Evolutionary conservation across 106 monocot species (phyloP), one percentile per base, ranked within the genome.

Genomic region (Dioscorea dumetorum): DNA sequence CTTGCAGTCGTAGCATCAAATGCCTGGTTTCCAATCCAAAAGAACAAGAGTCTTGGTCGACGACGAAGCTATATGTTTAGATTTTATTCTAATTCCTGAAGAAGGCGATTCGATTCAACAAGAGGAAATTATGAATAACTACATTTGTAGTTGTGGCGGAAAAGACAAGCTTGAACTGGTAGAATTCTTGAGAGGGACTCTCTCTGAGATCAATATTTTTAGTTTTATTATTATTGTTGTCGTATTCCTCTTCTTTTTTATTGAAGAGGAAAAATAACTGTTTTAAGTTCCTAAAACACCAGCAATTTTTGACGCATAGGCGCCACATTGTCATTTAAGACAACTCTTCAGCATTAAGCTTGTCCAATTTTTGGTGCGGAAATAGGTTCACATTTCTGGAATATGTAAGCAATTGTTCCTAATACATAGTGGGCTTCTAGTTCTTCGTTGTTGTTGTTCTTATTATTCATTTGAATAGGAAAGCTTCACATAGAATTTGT

Each of bases 71-170:
- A 56, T 74, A 50, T 87, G 57, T 72, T 70, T 99, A 67, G 97
- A 99, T 75, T 99, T 99, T 63, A 70, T 99, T 68, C 74, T 99
- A 50, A 73, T 80, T 49, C 89, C 84, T 24, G 81, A 84, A 60
- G 77, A 66, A 24, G 60, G 22, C 0, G 58, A 61, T 50, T 28
- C 33, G 16, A 16, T 6, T 21, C 67, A 56, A 41, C 18, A 31
- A 49, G 58, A 21, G 2, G 10, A 41, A 18, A 57, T 4, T 10
- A 12, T 15, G 9, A 41, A 33, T 31, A 20, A 22, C 53, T 77
- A 67, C 19, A 67, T 79, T 13, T 80, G 70, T 50, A 69, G 50
- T 50, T 82, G 78, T 63, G 60, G 64, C 24, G 35, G 68, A 34
- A 67, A 54, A 5, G 24, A 54, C 9, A 58, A 12, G 18, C 53